A percentile compares a stretch with the other conserved stretches of the same genome.
phyloP scores from a whole-genome alignment of 2,329 filamentous ascomycete genomes.

The Aspergillus arachidicola region DNA sequence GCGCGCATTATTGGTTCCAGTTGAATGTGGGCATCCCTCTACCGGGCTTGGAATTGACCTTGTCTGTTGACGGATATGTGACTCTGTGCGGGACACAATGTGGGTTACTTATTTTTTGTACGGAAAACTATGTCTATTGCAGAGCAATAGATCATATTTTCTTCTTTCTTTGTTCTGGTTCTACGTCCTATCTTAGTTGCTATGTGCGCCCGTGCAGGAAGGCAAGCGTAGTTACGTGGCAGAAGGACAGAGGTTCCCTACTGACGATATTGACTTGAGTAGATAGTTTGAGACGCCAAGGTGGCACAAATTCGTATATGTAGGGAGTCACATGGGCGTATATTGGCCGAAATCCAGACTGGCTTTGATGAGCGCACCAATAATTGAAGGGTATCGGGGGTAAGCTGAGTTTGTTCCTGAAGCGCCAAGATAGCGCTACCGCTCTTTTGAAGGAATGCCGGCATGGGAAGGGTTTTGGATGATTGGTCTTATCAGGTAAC shows the following conservation, averaged over 20 bases:
- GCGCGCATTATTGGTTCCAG: background rate
- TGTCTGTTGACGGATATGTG: background rate
- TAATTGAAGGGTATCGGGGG: background rate
- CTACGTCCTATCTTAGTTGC: background rate
- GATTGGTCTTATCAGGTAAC: background rate
- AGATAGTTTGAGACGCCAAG: background rate
- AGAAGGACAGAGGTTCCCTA: background rate
- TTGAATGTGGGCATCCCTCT: background rate
- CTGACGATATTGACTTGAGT: background rate
- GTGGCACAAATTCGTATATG: background rate
- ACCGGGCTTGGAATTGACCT: background rate
- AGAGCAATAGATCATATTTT: background rate
- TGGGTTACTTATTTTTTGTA: background rate
- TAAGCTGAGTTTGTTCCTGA: background rate
- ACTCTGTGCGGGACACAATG: background rate
- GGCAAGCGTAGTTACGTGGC: background rate
- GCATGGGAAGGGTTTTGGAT: no score
- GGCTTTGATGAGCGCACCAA: background rate
- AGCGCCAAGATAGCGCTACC: background rate
- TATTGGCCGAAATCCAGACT: background rate
- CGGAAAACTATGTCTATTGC: background rate
- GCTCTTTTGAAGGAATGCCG: no score
- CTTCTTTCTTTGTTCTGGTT: background rate
- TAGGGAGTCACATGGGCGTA: background rate
- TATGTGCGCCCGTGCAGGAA: background rate